Evolutionary conservation across 192 early-diverging fungal genomes (phyloP).

Genomic region (Entomortierella chlamydospora): DNA sequence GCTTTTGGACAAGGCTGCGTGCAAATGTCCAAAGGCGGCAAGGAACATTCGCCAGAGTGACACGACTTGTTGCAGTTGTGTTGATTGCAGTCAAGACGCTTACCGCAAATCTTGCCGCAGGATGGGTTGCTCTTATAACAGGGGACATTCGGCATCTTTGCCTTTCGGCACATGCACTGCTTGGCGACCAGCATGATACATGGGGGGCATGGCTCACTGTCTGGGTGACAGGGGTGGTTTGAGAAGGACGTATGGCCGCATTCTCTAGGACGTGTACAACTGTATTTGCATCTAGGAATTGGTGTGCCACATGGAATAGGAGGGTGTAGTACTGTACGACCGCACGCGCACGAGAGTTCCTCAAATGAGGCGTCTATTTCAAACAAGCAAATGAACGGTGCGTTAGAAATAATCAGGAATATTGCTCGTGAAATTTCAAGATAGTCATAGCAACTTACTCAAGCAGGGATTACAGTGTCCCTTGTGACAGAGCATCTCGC

Average conservation of each 20-base stretch:
- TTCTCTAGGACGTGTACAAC: conserved; percentile 73
- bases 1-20: conserved; percentile 77
- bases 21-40: conserved; percentile 65
- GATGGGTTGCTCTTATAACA: conserved; percentile 83
- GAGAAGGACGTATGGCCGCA: conserved; percentile 85
- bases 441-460: conserved; percentile 46
- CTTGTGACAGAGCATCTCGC: conserved; percentile 82
- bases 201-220: conserved; percentile 88
- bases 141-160: conserved; percentile 80
- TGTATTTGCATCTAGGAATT: conserved; percentile 78
- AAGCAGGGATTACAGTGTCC: conserved; percentile 81
- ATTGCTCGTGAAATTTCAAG: too few species aligned
- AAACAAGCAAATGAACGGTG: background rate
- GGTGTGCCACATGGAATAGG: conserved; percentile 89
- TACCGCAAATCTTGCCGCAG: conserved; percentile 78
- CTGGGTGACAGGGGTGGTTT: conserved; percentile 88
- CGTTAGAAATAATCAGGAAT: background rate
- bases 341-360: conserved; percentile 89
- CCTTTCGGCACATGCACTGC: conserved; percentile 83
- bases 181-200: conserved; percentile 86
- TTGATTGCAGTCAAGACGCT: conserved; percentile 68
- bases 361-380: conserved; percentile 79
- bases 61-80: conserved; percentile 88
- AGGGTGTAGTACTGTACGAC: conserved; percentile 80
- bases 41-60: conserved; percentile 80